Conservation (phyloP, 306 rosid species). For the Glycyrrhiza uralensis region DNA sequence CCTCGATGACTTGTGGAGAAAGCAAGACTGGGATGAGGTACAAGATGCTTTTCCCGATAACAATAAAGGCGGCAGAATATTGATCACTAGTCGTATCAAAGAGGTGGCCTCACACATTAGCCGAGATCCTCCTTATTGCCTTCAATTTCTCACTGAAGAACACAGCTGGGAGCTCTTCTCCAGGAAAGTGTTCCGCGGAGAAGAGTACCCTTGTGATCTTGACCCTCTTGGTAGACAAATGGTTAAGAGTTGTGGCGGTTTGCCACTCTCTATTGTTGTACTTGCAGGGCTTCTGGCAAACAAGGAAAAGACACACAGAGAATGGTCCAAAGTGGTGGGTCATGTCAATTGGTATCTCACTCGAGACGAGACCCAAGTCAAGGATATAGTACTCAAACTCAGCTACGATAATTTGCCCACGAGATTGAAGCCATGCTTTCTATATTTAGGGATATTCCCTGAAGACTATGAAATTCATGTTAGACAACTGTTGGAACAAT, state of each 20-base stretch:
- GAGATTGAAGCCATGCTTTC: slow-evolving; percentile 15
- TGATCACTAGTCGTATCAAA: slow-evolving; percentile 10
- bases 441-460: slow-evolving; percentile 17
- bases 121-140: neutral
- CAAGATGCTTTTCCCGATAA: neutral
- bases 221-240: neutral
- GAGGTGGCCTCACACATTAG: neutral
- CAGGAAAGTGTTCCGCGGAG: neutral
- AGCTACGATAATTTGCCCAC: neutral
- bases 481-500: neutral
- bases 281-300: slow-evolving; percentile 6
- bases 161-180: slow-evolving; percentile 26
- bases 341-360: slow-evolving; percentile 8
- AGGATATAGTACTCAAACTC: slow-evolving; percentile 19
- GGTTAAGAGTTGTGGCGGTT: slow-evolving; percentile 4
- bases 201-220: neutral
- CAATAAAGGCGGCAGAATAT: neutral
- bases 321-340: neutral
- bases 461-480: slow-evolving; percentile 12
- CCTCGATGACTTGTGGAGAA: slow-evolving; percentile 16
- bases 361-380: neutral
- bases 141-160: neutral
- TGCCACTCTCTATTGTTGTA: slow-evolving; percentile 16
- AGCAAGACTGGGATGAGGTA: neutral
- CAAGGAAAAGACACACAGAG: neutral